These are phyloP conservation scores for Wickerhamomyces ciferrii DNA, from an alignment of 805 yeast genomes.

Conservation along the genomic window DNA sequence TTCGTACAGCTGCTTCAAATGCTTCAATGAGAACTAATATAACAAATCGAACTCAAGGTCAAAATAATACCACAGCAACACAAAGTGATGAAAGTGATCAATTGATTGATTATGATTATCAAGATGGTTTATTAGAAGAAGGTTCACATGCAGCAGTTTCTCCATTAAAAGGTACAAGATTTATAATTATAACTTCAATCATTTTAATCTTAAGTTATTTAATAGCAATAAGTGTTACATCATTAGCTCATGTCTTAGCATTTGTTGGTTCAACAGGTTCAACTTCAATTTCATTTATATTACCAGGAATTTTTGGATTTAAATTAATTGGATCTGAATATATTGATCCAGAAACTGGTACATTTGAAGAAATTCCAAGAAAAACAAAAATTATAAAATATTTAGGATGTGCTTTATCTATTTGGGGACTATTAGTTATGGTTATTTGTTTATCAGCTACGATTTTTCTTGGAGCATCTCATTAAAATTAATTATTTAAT, in stretches of 20 bases:
- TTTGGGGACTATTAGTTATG: slow-evolving; percentile 51
- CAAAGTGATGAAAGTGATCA: slow-evolving; percentile 6
- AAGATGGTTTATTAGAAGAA: slow-evolving; percentile 28
- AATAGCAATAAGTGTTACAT: slow-evolving; percentile 60
- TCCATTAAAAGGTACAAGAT: slow-evolving; percentile 30
- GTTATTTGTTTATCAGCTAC: slow-evolving; percentile 41
- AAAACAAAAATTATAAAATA: slow-evolving; percentile 25
- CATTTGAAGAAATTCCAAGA: slow-evolving; percentile 22
- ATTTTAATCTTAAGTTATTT: slow-evolving; percentile 53
- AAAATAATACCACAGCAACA: not conserved
- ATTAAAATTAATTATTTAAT: slow-evolving; percentile 2
- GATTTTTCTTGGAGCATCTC: slow-evolving; percentile 22
- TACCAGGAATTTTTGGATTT: slow-evolving; percentile 86
- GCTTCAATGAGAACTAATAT: slow-evolving; percentile 1
- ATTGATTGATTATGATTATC: slow-evolving; percentile 6
- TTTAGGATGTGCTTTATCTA: slow-evolving; percentile 30
- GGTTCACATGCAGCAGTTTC: slow-evolving; percentile 18
- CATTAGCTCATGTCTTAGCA: slow-evolving; percentile 79
- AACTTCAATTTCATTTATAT: slow-evolving; percentile 82
- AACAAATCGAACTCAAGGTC: not conserved
- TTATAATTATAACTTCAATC: slow-evolving; percentile 44
- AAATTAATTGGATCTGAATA: slow-evolving; percentile 53
- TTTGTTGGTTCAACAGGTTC: slow-evolving; percentile 93
- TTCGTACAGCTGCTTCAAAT: slow-evolving; percentile 4
- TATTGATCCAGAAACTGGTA: slow-evolving; percentile 22